Conservation (phyloP, 768 basidiomycete species). For the Sistotremastrum suecicum region DNA sequence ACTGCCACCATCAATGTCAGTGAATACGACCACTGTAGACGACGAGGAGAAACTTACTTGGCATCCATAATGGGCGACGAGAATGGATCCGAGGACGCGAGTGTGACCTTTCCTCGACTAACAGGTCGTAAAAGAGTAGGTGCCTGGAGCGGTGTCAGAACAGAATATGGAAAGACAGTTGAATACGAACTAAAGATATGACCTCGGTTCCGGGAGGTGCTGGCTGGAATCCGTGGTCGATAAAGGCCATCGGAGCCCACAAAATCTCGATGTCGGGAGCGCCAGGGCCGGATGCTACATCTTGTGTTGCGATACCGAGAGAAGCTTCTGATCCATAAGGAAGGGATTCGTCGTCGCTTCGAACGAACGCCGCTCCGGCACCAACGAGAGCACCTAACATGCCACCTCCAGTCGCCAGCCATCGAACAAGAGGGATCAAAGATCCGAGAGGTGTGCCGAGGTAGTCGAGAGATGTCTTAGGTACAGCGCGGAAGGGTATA, state of each 20-base stretch:
- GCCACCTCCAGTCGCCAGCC: neutral
- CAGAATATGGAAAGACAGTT: neutral
- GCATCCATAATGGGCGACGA: constrained; percentile 30
- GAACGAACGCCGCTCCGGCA: constrained; percentile 31
- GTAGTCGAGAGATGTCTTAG: constrained; percentile 1
- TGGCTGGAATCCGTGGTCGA: constrained; percentile 1
- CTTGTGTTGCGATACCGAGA: constrained; percentile 7
- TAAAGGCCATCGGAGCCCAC: constrained; percentile 20
- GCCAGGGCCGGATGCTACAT: constrained; percentile 22
- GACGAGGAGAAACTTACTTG: constrained; percentile 15
- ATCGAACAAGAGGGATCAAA: neutral
- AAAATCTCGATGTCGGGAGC: constrained; percentile 32
- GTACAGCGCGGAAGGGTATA: constrained; percentile 1
- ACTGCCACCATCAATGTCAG: constrained; percentile 11
- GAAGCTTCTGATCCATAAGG: constrained; percentile 11
- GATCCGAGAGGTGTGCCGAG: neutral
- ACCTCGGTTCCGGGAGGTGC: constrained; percentile 8
- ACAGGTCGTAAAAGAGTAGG: constrained; percentile 23
- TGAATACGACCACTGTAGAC: neutral
- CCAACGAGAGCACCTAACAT: neutral
- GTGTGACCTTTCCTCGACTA: constrained; percentile 24
- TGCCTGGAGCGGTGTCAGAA: constrained; percentile 9
- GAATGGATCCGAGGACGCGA: constrained; percentile 26
- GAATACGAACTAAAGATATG: constrained; percentile 12
- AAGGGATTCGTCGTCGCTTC: constrained; percentile 34